Evolutionary conservation across 441 rosid genomes (phyloP).

Genomic region (Mallotus repandus): DNA sequence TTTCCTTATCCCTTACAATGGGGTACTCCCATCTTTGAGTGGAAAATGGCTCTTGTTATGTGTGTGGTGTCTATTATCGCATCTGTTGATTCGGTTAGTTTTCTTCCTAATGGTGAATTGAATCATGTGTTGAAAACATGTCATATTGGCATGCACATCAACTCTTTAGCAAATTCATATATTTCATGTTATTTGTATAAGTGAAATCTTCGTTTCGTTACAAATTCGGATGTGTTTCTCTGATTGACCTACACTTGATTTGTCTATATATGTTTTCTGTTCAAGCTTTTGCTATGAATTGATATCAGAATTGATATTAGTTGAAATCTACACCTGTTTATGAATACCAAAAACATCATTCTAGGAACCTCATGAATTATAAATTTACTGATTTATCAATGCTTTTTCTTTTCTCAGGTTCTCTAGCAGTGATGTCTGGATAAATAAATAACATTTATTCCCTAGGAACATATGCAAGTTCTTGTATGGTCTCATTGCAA

Average conservation of each 20-base stretch:
- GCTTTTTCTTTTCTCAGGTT: not conserved
- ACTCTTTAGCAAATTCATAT: not conserved
- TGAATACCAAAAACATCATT: not conserved
- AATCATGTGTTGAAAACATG: slow-evolving; percentile 7
- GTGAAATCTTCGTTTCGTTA: not conserved
- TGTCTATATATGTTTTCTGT: too few species aligned
- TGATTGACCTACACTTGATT: not conserved
- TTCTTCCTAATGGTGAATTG: not conserved
- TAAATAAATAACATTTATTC: not conserved
- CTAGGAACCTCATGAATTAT: not conserved
- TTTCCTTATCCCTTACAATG: slow-evolving; percentile 96
- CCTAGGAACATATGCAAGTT: not conserved
- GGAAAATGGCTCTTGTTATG: slow-evolving; percentile 94
- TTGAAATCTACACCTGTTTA: too few species aligned
- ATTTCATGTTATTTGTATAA: not conserved
- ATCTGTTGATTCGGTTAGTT: slow-evolving; percentile 88
- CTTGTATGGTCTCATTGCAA: not conserved
- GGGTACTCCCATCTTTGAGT: slow-evolving; percentile 89
- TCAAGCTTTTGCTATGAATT: too few species aligned
- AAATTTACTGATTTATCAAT: not conserved
- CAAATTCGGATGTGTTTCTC: not conserved
- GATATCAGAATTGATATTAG: too few species aligned
- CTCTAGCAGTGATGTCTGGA: not conserved
- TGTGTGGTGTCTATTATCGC: slow-evolving; percentile 79
- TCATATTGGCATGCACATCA: not conserved